These are phyloP conservation scores for Furcasterigmium sp. DNA, from an alignment of 2,329 filamentous ascomycete species.

Conservation along the genomic window DNA sequence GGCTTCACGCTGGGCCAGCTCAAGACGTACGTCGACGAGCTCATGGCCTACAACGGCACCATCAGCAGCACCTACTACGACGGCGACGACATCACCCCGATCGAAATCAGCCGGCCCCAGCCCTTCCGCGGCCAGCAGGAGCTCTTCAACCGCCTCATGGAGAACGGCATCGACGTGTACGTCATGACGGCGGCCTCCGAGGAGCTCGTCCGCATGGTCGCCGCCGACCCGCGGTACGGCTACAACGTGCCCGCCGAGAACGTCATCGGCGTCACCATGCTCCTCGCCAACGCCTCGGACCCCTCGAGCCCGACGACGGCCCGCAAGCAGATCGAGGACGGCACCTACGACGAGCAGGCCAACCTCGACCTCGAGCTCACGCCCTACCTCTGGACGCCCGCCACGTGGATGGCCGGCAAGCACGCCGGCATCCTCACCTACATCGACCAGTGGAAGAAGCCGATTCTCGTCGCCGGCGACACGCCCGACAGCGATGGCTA, in stretches of 20 bases:
- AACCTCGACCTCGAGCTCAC: slow-evolving; percentile 34
- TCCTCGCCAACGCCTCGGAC: slow-evolving; percentile 24
- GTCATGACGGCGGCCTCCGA: slow-evolving; percentile 34
- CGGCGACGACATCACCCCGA: slow-evolving; percentile 20
- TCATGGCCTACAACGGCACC: slow-evolving; percentile 34
- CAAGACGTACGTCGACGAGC: slow-evolving; percentile 39
- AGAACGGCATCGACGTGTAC: slow-evolving; percentile 37
- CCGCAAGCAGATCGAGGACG: slow-evolving; percentile 32
- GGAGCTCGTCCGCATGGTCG: slow-evolving; percentile 40
- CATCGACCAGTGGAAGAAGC: slow-evolving; percentile 36
- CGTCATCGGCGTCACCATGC: slow-evolving; percentile 35
- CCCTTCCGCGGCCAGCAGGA: slow-evolving; percentile 34
- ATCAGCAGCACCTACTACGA: slow-evolving; percentile 30
- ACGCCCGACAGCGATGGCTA: slow-evolving; percentile 36
- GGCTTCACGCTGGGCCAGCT: slow-evolving; percentile 37
- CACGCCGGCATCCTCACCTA: slow-evolving; percentile 36
- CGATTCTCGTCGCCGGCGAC: slow-evolving; percentile 35
- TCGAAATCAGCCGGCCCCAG: slow-evolving; percentile 25
- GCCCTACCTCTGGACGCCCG: slow-evolving; percentile 35
- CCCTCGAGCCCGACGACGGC: slow-evolving; percentile 20
- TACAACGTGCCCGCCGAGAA: slow-evolving; percentile 39
- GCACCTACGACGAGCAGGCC: slow-evolving; percentile 24
- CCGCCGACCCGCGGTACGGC: slow-evolving; percentile 36
- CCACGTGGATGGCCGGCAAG: slow-evolving; percentile 37
- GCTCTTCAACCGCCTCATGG: slow-evolving; percentile 36